Conservation (phyloP, 2,329 filamentous ascomycete genomes). For the Cladosporium cucumerinum region DNA sequence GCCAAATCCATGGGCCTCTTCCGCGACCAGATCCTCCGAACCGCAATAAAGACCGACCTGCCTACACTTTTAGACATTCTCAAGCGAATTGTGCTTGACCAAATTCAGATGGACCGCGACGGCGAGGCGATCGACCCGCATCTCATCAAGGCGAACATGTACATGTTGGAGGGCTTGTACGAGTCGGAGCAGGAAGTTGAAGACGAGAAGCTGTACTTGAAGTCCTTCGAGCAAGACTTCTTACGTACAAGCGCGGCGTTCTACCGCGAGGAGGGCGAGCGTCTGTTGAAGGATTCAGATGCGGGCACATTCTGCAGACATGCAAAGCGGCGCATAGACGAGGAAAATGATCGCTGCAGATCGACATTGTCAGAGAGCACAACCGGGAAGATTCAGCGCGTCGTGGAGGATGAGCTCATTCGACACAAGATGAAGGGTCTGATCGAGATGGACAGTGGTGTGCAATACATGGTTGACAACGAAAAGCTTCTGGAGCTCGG, state of each 20-base stretch:
- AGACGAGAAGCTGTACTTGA: constrained; percentile 76
- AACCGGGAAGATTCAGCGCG: constrained; percentile 65
- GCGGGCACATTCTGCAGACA: constrained; percentile 78
- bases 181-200: constrained; percentile 76
- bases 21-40: constrained; percentile 76
- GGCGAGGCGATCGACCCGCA: constrained; percentile 84
- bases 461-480: constrained; percentile 88
- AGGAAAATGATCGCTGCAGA: constrained; percentile 78
- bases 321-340: constrained; percentile 67
- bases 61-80: constrained; percentile 68
- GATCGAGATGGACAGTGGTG: constrained; percentile 79
- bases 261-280: constrained; percentile 72
- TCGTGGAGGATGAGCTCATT: constrained; percentile 81
- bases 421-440: constrained; percentile 74
- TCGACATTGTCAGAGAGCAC: constrained; percentile 76
- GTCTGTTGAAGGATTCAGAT: constrained; percentile 72
- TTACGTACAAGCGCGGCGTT: constrained; percentile 67
- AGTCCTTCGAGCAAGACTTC: constrained; percentile 76
- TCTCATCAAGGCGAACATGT: constrained; percentile 75
- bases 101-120: constrained; percentile 87
- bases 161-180: constrained; percentile 88
- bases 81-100: constrained; percentile 78
- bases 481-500: constrained; percentile 73
- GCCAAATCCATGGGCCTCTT: constrained; percentile 82
- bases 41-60: constrained; percentile 48